A percentile compares a stretch with the other conserved stretches of the same genome.
Conservation (phyloP, 345 rosid genomes). For the Murraya koenigii region DNA sequence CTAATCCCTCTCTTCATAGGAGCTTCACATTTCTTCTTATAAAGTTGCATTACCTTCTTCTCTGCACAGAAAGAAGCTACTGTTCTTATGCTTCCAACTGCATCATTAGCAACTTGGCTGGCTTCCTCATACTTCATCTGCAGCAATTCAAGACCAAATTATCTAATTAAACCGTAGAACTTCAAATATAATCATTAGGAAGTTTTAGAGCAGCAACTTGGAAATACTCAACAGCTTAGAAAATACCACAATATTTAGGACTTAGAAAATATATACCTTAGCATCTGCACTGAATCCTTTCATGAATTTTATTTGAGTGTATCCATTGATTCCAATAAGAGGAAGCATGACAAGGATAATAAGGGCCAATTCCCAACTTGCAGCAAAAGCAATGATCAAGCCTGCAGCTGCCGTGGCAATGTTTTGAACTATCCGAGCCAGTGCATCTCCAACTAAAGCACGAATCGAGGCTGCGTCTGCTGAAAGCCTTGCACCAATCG, state of each 20-base stretch:
- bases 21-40: too few relatives aligned
- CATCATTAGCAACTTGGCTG: too few relatives aligned
- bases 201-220: background rate
- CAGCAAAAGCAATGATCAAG: slow-evolving; percentile 56
- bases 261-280: slow-evolving; percentile 41
- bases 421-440: too few relatives aligned
- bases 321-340: slow-evolving; percentile 58
- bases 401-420: slow-evolving; percentile 51
- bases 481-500: slow-evolving; percentile 71
- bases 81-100: too few relatives aligned
- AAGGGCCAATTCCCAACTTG: slow-evolving; percentile 66
- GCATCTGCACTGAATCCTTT: slow-evolving; percentile 81
- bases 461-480: slow-evolving; percentile 68
- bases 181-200: background rate
- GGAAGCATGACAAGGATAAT: slow-evolving; percentile 63
- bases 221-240: background rate
- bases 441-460: slow-evolving; percentile 69
- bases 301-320: slow-evolving; percentile 57
- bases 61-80: too few relatives aligned
- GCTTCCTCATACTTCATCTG: slow-evolving; percentile 90
- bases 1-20: slow-evolving; percentile 34
- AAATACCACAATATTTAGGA: too few relatives aligned
- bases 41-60: too few relatives aligned
- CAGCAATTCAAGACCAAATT: background rate
- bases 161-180: background rate